Evolutionary conservation across 306 rosid genomes (phyloP), one percentile per base, ranked within the genome.

Genomic region (Luffa acutangula): DNA sequence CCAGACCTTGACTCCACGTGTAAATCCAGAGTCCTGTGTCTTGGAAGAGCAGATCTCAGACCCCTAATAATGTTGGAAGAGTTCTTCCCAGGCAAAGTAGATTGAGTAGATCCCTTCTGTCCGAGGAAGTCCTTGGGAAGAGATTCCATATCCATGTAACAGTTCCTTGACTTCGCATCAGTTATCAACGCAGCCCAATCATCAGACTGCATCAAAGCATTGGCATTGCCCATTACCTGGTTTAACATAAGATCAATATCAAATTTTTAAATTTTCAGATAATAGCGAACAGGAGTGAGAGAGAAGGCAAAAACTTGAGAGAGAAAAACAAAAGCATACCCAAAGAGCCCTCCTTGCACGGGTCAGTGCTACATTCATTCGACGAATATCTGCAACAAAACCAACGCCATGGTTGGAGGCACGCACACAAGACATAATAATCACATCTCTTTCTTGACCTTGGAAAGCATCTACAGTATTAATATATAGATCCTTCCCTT

Each of bases 381-480:
- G 88, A 1, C 97, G 97, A 62, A 95, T 91, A 79, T 95, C 98
- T 71, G 98, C 90, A 82, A 95, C 97, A 82, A 95, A 95, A 80
- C 97, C 98, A 85, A 95, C 97, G 14, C 98, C 98, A 15, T 92
- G 97, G 83, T 18, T 82, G 39, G 98, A 94, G 72, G 98, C 97
- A 65, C 98, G 97, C 84, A 95, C 97, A 85, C 98, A 92, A 43
- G 98, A 95, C 97, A 95, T 95, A 74, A 95, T 95, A 65, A 95
- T 95, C 80, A 95, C 97, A 83, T 95, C 99, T 14, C 99, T 91
- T 78, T 95, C 99, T 86, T 95, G 99, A 66, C 99, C 99, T 86
- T 95, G 99, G 87, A 95, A 95, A 75, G 99, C 99, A 86, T 95
- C 99, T 7, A 95, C 99, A 9, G 99, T 95, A 83, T 95, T 95